Percentiles rank a stretch among this genome's conserved stretches.
Evolutionary conservation across 108 stramenopile species (phyloP).

Genomic region (Nannochloropsis salina): DNA sequence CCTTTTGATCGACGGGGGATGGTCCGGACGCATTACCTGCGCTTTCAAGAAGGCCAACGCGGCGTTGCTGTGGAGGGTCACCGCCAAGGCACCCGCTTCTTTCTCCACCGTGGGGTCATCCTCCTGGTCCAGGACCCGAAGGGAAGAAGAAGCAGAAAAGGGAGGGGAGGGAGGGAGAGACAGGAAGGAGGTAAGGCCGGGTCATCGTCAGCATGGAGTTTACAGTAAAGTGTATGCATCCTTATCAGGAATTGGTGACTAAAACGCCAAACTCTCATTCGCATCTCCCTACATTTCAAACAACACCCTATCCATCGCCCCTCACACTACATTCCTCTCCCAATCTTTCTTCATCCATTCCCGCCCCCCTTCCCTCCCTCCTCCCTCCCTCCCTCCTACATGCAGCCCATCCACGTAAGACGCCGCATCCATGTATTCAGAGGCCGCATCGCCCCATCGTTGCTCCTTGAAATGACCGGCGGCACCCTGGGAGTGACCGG

Average conservation of each 20-base stretch:
- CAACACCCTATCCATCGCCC: background rate
- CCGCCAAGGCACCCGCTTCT: constrained; percentile 62
- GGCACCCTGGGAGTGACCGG: background rate
- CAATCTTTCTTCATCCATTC: background rate
- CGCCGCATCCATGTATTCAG: constrained; percentile 63
- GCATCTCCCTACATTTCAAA: background rate
- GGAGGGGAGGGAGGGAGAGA: background rate
- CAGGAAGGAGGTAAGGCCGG: background rate
- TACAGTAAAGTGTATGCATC: background rate
- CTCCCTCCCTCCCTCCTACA: constrained; percentile 42
- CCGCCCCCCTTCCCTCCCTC: constrained; percentile 47
- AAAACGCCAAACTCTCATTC: background rate
- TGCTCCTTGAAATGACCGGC: constrained; percentile 74
- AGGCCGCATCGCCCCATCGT: constrained; percentile 67
- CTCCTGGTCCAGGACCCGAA: background rate
- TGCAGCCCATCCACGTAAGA: constrained; percentile 25
- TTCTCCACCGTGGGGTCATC: constrained; percentile 42
- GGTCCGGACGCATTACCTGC: constrained; percentile 10
- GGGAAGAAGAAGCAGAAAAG: background rate
- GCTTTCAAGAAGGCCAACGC: constrained; percentile 80
- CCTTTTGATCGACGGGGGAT: background rate
- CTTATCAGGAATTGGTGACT: too few relatives aligned
- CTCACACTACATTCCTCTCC: background rate
- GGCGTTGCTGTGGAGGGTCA: constrained; percentile 75
- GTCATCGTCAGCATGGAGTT: background rate